Conservation (phyloP, 192 early-diverging fungal genomes). For the Coemansia sp. region DNA sequence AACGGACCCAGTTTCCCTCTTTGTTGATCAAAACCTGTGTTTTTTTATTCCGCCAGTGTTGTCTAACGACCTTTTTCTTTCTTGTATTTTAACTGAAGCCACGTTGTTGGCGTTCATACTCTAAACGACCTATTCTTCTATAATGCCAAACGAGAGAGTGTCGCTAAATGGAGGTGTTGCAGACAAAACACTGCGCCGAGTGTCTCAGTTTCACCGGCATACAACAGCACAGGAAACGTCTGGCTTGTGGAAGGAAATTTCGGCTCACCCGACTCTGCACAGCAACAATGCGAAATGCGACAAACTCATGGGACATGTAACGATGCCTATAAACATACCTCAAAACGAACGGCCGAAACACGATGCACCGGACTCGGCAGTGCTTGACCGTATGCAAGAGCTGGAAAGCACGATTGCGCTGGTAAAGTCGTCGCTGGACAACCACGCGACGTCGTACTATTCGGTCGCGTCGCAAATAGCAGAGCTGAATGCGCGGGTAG, state of each 20-base stretch:
- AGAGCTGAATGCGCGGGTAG: slow-evolving; percentile 46
- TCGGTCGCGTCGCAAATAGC: slow-evolving; percentile 56
- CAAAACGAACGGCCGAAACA: too few species aligned
- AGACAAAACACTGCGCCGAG: slow-evolving; percentile 7
- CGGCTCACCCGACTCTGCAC: too few species aligned
- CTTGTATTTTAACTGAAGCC: not conserved
- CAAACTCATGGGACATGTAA: not conserved
- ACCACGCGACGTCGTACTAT: slow-evolving; percentile 49
- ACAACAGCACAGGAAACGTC: not conserved
- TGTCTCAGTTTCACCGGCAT: not conserved
- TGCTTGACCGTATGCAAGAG: slow-evolving; percentile 40
- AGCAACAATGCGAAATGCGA: too few species aligned
- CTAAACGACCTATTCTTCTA: too few species aligned
- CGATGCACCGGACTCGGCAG: slow-evolving; percentile 7
- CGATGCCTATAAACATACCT: not conserved
- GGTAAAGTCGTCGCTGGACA: slow-evolving; percentile 49
- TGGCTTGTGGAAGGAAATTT: too few species aligned
- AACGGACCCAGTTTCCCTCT: too few species aligned
- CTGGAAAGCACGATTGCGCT: slow-evolving; percentile 39
- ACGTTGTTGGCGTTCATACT: too few species aligned
- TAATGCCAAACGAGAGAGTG: too few species aligned
- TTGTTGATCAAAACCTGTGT: too few species aligned
- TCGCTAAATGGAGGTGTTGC: not conserved
- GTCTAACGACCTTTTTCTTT: not conserved
- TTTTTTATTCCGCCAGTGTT: too few species aligned